Base-by-base conservation (phyloP, 1,284 basidiomycete species). In the Violaceomyces palustris region DNA sequence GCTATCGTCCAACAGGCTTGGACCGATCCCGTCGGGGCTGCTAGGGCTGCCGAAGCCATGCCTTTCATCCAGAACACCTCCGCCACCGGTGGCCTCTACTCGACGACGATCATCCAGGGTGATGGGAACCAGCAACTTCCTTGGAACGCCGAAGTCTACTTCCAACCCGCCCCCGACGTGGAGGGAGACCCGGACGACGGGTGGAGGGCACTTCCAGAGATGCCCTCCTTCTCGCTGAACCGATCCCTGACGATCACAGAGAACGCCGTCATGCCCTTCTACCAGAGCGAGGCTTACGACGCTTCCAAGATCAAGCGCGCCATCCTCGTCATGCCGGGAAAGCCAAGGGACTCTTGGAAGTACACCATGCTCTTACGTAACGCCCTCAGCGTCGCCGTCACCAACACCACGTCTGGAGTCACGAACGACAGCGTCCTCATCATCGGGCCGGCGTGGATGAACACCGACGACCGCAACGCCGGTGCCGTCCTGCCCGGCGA, bases 171-270 rank as follows among this genome's bases (percentile, higher is more conserved):
- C 38, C 61, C 64, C 1, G 46, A 29, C 12, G 61, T 67, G 18
- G 41, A 54, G 12, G 55, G 58, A 12, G 45, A 30, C 26, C 33
- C 42, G 4, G 44, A 48, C 7, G 46, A 39, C 4, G 89, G 90
- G 1, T 73, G 66, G 60, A 5, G 48, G 9, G 41, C 28, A 2
- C 29, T 73, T 1, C 69, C 70, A 2, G 24, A 44, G 0, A 38
- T 70, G 8, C 22, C 35, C 4, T 53, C 41, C 11, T 72, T 71
- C 47, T 44, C 49, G 19, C 43, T 73, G 26, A 64, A 69, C 53
- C 46, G 56, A 11, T 57, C 64, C 4, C 35, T 42, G 19, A 50
- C 51, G 4, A 40, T 61, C 10, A 26, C 18, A 14, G 42, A 49
- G 1, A 42, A 31, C 15, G 61, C 52, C 4, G 43, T 58, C 25